phyloP scores from a whole-genome alignment of 352 stramenopile genomes.

The Phytophthora aleatoria region DNA sequence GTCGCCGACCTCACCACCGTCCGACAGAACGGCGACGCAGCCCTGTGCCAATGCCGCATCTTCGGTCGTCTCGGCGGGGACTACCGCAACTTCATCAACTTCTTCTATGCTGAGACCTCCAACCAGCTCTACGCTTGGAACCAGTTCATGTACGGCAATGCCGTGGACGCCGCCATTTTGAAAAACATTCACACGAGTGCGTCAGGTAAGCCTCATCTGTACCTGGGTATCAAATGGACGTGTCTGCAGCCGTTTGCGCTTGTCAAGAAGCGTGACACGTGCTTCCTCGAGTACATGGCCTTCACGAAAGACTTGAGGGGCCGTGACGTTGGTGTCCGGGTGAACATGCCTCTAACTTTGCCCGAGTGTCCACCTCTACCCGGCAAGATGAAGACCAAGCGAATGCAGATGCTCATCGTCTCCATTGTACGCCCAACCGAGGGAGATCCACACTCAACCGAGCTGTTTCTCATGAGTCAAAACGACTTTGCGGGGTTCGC shows the following conservation, averaged over 20 bases:
- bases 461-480: constrained; percentile 59
- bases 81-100: constrained; percentile 69
- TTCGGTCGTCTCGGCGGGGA: constrained; percentile 58
- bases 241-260: constrained; percentile 64
- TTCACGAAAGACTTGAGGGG: constrained; percentile 59
- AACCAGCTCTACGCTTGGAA: constrained; percentile 66
- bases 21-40: constrained; percentile 21
- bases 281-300: constrained; percentile 76
- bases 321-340: constrained; percentile 63
- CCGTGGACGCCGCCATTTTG: constrained; percentile 65
- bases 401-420: constrained; percentile 55
- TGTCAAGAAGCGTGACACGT: constrained; percentile 66
- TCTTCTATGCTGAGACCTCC: constrained; percentile 65
- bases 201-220: constrained; percentile 45
- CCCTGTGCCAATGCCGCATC: constrained; percentile 46
- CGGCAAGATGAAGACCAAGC: constrained; percentile 52
- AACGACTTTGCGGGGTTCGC: constrained; percentile 49
- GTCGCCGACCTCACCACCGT: constrained; percentile 37
- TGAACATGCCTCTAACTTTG: constrained; percentile 59
- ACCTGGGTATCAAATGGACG: constrained; percentile 82
- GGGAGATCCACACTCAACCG: constrained; percentile 37
- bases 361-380: constrained; percentile 58
- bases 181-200: constrained; percentile 66
- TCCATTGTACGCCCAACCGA: constrained; percentile 43
- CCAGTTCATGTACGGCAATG: constrained; percentile 62